Percentiles rank a stretch among this genome's conserved stretches.
Conservation (phyloP, 441 rosid genomes). For the Macaranga tanarius region DNA sequence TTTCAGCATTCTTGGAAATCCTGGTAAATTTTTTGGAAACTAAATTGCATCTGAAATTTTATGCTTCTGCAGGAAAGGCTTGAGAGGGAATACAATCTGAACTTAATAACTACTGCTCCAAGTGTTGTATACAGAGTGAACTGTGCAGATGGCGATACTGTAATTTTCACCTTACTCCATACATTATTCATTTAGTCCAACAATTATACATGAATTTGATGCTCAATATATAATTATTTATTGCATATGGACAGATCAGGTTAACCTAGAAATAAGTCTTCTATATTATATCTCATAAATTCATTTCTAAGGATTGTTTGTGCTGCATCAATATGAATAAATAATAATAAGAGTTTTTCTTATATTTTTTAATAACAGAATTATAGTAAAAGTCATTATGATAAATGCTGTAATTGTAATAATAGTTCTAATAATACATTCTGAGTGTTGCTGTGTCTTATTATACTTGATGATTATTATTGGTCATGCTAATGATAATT, state of each 20-base stretch:
- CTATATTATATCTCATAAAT: background rate
- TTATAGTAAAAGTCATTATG: background rate
- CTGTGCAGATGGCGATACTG: constrained; percentile 69
- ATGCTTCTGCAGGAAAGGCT: constrained; percentile 81
- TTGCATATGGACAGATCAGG: background rate
- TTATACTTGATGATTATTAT: no score
- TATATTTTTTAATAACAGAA: background rate
- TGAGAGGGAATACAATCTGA: constrained; percentile 95
- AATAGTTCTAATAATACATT: background rate
- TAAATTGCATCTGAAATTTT: constrained; percentile 12
- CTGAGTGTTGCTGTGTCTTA: no score
- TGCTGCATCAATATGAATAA: background rate
- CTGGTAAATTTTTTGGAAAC: constrained; percentile 16
- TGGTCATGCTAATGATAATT: background rate
- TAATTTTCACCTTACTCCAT: constrained; percentile 49
- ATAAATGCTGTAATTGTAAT: background rate
- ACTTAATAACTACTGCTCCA: constrained; percentile 97
- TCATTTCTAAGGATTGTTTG: background rate
- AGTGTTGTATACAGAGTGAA: constrained; percentile 94
- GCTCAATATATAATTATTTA: background rate
- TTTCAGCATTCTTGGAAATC: constrained; percentile 8
- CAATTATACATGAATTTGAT: constrained; percentile 14
- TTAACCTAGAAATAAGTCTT: constrained; percentile 3
- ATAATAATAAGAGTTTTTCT: background rate
- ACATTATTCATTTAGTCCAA: constrained; percentile 12